These are phyloP conservation scores for Ilyonectria sp. DNA, from an alignment of 2,329 filamentous ascomycete genomes.

Conservation along the genomic window DNA sequence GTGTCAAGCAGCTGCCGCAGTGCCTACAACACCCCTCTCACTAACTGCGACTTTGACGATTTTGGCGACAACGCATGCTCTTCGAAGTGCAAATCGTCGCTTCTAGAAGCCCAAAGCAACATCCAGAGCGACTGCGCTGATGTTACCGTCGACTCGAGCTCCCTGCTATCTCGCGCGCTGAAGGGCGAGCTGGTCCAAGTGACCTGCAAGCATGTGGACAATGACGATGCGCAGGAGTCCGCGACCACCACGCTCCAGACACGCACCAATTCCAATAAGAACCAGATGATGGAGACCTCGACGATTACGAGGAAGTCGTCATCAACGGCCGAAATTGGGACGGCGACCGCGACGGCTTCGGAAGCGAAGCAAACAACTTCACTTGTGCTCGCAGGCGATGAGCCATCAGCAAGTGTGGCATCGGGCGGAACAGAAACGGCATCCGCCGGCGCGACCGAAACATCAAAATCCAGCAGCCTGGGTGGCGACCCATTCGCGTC, in stretches of 20 bases:
- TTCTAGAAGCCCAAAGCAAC: constrained; percentile 47
- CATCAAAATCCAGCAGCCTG: constrained; percentile 16
- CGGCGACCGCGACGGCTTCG: constrained; percentile 11
- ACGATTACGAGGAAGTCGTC: constrained; percentile 3
- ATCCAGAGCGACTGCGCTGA: constrained; percentile 49
- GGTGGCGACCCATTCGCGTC: constrained; percentile 32
- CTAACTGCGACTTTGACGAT: constrained; percentile 53
- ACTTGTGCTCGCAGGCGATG: constrained; percentile 17
- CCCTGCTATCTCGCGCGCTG: constrained; percentile 56
- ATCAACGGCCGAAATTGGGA: constrained; percentile 2
- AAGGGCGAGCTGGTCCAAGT: constrained; percentile 54
- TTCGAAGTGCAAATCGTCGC: constrained; percentile 50
- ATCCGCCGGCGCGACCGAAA: constrained; percentile 12
- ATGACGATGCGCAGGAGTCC: constrained; percentile 22
- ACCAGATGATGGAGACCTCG: constrained; percentile 36
- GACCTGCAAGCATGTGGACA: constrained; percentile 49
- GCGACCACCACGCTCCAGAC: constrained; percentile 8
- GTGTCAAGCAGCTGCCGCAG: constrained; percentile 55
- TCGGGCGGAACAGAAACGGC: constrained; percentile 3
- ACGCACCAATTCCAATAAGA: constrained; percentile 30
- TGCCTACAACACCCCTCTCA: constrained; percentile 60
- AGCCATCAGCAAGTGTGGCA: constrained; percentile 5
- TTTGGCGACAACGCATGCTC: constrained; percentile 59
- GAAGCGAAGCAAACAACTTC: constrained; percentile 15
- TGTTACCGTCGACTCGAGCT: constrained; percentile 44